These are phyloP conservation scores for Aspergillus carbonarius DNA, from an alignment of 2,329 filamentous ascomycete genomes.

Conservation along the genomic window DNA sequence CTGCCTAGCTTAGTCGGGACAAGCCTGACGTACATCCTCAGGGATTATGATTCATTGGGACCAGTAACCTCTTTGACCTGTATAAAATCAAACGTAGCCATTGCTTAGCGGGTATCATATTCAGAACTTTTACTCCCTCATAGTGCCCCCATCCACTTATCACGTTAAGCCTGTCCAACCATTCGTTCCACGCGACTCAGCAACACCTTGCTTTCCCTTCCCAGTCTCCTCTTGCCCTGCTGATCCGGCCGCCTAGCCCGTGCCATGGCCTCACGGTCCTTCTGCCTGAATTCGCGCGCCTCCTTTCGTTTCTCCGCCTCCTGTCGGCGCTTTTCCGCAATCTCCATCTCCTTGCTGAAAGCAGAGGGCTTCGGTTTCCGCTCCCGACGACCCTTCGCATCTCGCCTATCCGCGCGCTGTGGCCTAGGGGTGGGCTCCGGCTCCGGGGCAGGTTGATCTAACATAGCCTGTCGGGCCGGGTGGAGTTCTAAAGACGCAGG, in stretches of 20 bases:
- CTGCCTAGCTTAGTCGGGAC: constrained; percentile 14
- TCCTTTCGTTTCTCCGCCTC: constrained; percentile 64
- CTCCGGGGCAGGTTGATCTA: constrained; percentile 46
- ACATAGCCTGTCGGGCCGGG: constrained; percentile 60
- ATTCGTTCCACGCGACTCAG: constrained; percentile 76
- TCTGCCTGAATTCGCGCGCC: constrained; percentile 67
- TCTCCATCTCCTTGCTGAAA: constrained; percentile 68
- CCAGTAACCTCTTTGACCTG: background rate
- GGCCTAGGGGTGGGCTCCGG: constrained; percentile 19
- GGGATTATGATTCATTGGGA: background rate
- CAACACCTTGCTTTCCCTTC: constrained; percentile 74
- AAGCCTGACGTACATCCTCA: background rate
- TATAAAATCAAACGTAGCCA: background rate
- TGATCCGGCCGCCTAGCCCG: constrained; percentile 61
- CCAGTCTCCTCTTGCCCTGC: constrained; percentile 75
- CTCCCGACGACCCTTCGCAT: constrained; percentile 28
- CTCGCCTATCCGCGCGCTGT: constrained; percentile 26
- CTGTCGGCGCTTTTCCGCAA: constrained; percentile 60
- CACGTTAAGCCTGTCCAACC: constrained; percentile 50
- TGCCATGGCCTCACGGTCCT: constrained; percentile 66
- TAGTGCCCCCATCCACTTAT: background rate
- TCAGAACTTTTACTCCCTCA: constrained; percentile 15
- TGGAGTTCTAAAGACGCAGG: constrained; percentile 54
- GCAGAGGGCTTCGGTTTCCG: constrained; percentile 45
- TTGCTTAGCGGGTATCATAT: constrained; percentile 17